phyloP scores from a whole-genome alignment of 2,329 filamentous ascomycete genomes.

The Huntiella bhutanensis region DNA sequence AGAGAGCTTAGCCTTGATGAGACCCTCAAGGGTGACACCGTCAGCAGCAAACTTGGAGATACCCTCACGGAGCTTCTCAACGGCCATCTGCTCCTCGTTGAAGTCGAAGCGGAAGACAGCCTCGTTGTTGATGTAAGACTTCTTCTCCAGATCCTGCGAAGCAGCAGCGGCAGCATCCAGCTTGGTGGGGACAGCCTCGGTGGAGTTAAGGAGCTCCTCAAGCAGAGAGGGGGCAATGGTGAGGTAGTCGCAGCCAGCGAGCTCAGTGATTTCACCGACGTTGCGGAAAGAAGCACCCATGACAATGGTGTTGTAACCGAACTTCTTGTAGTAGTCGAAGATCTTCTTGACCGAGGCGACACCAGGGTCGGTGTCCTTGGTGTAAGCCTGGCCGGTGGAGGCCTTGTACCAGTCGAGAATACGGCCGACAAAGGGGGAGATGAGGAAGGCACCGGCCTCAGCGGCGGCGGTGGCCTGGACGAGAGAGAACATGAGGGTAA shows the following conservation, averaged over 20 bases:
- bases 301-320: constrained; percentile 96
- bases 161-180: constrained; percentile 51
- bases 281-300: constrained; percentile 99
- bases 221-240: constrained; percentile 61
- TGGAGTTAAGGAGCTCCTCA: constrained; percentile 81
- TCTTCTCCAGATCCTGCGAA: constrained; percentile 64
- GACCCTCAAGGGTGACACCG: constrained; percentile 79
- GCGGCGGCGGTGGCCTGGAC: constrained; percentile 89
- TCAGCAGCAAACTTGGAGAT: constrained; percentile 99
- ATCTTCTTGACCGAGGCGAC: constrained; percentile 84
- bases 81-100: constrained; percentile 99
- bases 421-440: constrained; percentile 96
- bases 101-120: constrained; percentile 90
- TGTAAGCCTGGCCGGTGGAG: constrained; percentile 80
- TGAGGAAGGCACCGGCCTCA: constrained; percentile 89
- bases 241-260: constrained; percentile 95
- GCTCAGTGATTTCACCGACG: constrained; percentile 89
- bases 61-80: constrained; percentile 97
- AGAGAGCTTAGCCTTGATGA: constrained; percentile 68
- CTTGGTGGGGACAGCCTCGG: constrained; percentile 73
- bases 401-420: constrained; percentile 99
- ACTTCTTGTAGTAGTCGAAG: constrained; percentile 99
- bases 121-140: constrained; percentile 80
- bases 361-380: constrained; percentile 80
- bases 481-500: constrained; percentile 96